These are phyloP conservation scores for Talaromyces proteolyticus DNA, from an alignment of 495 filamentous ascomycete genomes.

Conservation along the genomic window DNA sequence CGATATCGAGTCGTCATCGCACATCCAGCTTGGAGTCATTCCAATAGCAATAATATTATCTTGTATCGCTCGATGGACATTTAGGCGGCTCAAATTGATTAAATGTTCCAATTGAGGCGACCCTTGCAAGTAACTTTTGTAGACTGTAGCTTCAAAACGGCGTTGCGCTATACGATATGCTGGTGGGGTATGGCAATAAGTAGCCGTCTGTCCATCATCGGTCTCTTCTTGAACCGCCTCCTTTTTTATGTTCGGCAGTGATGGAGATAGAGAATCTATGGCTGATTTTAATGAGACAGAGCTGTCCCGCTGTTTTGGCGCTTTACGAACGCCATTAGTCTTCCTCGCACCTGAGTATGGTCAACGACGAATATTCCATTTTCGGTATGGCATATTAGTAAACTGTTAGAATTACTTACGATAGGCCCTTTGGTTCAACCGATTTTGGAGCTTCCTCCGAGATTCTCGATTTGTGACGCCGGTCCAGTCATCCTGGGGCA, in stretches of 20 bases:
- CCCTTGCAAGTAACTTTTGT: conserved; percentile 5
- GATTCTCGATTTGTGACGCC: conserved; percentile 9
- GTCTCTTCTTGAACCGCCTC: background rate
- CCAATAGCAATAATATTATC: conserved; percentile 13
- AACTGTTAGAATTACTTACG: conserved; percentile 5
- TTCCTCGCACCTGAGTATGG: too few relatives aligned
- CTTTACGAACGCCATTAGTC: too few relatives aligned
- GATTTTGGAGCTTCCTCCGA: conserved; percentile 13
- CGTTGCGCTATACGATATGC: background rate
- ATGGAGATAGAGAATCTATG: too few relatives aligned
- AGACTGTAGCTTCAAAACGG: conserved; percentile 6
- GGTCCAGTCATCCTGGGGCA: conserved; percentile 15
- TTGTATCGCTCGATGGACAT: conserved; percentile 14
- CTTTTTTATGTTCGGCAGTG: background rate
- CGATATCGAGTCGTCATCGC: conserved; percentile 14
- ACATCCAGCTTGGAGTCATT: conserved; percentile 14
- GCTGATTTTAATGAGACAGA: too few relatives aligned
- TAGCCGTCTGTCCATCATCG: too few relatives aligned
- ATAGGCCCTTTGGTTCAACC: conserved; percentile 12
- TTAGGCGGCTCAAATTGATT: conserved; percentile 11
- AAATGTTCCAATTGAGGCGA: conserved; percentile 14
- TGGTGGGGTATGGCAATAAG: conserved; percentile 8
- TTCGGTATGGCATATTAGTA: background rate
- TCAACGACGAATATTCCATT: too few relatives aligned
- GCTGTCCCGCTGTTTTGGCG: too few relatives aligned